Conservation (phyloP, 1,139 yeast species). For the Casaregolazyma lundiana region DNA sequence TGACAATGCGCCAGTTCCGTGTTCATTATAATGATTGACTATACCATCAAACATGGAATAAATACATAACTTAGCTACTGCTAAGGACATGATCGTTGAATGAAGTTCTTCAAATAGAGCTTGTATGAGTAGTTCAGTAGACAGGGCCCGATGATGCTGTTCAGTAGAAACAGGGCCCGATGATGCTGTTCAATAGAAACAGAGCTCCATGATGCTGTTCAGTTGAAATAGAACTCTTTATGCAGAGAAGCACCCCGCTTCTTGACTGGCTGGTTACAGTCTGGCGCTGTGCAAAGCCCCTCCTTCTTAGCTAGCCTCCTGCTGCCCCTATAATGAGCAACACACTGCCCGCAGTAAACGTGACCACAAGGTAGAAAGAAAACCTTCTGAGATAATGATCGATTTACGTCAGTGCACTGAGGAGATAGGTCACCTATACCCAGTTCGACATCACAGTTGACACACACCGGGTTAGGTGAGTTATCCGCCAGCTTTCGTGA, state of each 20-base stretch:
- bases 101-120: too few relatives aligned
- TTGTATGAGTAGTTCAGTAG: too few relatives aligned
- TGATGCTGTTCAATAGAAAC: too few relatives aligned
- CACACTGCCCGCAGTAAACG: conserved; percentile 82
- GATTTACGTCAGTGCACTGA: conserved; percentile 48
- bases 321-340: conserved; percentile 43
- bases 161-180: too few relatives aligned
- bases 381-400: conserved; percentile 60
- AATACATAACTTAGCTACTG: too few relatives aligned
- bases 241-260: conserved; percentile 8
- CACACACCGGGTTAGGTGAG: conserved; percentile 43
- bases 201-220: too few relatives aligned
- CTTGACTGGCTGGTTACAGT: conserved; percentile 21
- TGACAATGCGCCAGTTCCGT: too few relatives aligned
- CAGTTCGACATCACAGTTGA: conserved; percentile 61
- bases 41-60: too few relatives aligned
- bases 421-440: conserved; percentile 63
- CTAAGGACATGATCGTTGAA: too few relatives aligned
- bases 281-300: conserved; percentile 22
- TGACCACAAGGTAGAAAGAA: conserved; percentile 78
- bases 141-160: too few relatives aligned
- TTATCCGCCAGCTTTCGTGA: conserved; percentile 17
- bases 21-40: too few relatives aligned
- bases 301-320: conserved; percentile 13
- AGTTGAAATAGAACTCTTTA: conserved; percentile 4